Conservation (phyloP, 2,329 filamentous ascomycete genomes). For the Cladosporium sp. region DNA sequence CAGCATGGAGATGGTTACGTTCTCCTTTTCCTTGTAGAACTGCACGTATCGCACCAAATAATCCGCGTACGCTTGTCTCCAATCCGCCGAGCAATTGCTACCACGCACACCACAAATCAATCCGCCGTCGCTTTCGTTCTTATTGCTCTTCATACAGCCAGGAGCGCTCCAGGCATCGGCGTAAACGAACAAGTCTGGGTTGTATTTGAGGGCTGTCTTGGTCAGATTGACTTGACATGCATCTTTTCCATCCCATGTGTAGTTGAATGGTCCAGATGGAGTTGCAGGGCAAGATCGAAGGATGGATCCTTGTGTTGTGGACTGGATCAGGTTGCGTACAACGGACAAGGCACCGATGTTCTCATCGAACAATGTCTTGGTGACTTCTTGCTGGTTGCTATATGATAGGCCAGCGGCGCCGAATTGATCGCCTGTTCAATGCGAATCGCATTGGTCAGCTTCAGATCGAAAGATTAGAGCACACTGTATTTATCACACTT, state of each 20-base stretch:
- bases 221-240: slow-evolving; percentile 19
- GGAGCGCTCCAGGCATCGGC: slow-evolving; percentile 24
- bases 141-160: slow-evolving; percentile 21
- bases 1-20: slow-evolving; percentile 27
- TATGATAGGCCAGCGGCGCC: background rate
- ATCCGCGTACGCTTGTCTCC: slow-evolving; percentile 48
- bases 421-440: background rate
- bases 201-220: slow-evolving; percentile 19
- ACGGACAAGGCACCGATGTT: slow-evolving; percentile 22
- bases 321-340: slow-evolving; percentile 23
- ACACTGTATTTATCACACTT: slow-evolving; percentile 11
- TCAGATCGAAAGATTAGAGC: background rate
- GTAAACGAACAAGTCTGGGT: slow-evolving; percentile 21
- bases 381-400: slow-evolving; percentile 17
- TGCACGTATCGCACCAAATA: slow-evolving; percentile 47
- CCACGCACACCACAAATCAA: slow-evolving; percentile 21
- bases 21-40: slow-evolving; percentile 42
- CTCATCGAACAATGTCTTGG: slow-evolving; percentile 19
- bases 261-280: slow-evolving; percentile 18
- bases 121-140: slow-evolving; percentile 17
- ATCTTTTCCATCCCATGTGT: slow-evolving; percentile 8
- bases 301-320: slow-evolving; percentile 16
- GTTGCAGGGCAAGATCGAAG: slow-evolving; percentile 18
- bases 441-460: background rate
- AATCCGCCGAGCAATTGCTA: slow-evolving; percentile 27